Percentiles rank a stretch among this genome's conserved stretches.
Conservation (phyloP, 1,284 basidiomycete species). For the Singerocomus inundabilis region DNA sequence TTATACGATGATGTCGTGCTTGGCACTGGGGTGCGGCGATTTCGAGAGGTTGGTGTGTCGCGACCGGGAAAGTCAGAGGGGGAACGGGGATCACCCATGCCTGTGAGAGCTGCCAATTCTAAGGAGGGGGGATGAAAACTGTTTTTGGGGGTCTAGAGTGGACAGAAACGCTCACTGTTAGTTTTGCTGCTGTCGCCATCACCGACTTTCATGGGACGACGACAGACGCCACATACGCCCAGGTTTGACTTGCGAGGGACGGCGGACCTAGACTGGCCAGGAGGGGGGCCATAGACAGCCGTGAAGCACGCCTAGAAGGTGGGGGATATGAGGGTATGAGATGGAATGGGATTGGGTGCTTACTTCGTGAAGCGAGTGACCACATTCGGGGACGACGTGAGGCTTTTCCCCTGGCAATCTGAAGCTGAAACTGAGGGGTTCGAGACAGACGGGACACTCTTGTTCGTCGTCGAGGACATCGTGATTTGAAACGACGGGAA, state of each 20-base stretch:
- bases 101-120: slow-evolving; percentile 89
- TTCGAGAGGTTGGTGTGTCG: no score
- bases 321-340: neutral
- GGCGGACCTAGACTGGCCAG: slow-evolving; percentile 52
- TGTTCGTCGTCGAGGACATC: slow-evolving; percentile 71
- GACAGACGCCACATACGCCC: slow-evolving; percentile 95
- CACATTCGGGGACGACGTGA: slow-evolving; percentile 94
- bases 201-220: slow-evolving; percentile 90
- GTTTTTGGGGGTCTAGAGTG: no score
- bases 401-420: slow-evolving; percentile 92
- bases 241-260: slow-evolving; percentile 73
- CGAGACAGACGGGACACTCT: slow-evolving; percentile 89
- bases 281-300: slow-evolving; percentile 89
- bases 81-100: slow-evolving; percentile 68
- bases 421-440: slow-evolving; percentile 85
- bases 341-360: slow-evolving; percentile 26
- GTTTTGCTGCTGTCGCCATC: slow-evolving; percentile 79
- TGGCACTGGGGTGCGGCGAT: no score
- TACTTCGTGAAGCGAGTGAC: slow-evolving; percentile 95
- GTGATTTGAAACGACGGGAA: slow-evolving; percentile 66
- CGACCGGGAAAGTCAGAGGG: slow-evolving; percentile 56
- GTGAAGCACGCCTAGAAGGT: slow-evolving; percentile 82
- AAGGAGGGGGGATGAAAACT: slow-evolving; percentile 10
- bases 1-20: no score
- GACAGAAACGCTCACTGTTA: slow-evolving; percentile 68